Evolutionary conservation across 2,329 filamentous ascomycete species (phyloP).

Genomic region (Pseudophaeomoniella oleicola): DNA sequence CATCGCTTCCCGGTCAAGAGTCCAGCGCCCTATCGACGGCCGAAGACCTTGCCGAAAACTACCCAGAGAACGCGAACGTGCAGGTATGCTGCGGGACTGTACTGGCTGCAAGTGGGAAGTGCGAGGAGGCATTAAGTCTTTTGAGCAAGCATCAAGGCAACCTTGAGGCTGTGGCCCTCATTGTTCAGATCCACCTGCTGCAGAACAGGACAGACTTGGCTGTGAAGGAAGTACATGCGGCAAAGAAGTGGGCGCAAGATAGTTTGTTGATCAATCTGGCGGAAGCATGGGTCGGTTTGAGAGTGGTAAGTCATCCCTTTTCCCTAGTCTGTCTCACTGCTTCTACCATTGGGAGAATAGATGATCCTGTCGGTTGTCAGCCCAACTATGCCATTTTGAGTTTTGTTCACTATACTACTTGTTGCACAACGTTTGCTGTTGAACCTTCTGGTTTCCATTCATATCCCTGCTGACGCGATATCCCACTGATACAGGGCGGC

Average conservation of each 20-base stretch:
- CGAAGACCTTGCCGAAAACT: conserved; percentile 52
- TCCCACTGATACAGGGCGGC: conserved; percentile 61
- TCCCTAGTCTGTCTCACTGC: background rate
- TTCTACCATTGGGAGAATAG: too few species aligned
- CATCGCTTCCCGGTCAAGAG: conserved; percentile 39
- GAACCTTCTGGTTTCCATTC: background rate
- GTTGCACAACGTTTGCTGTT: too few species aligned
- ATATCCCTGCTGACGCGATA: background rate
- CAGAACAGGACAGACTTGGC: conserved; percentile 88
- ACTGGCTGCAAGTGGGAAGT: conserved; percentile 62
- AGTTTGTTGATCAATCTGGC: conserved; percentile 85
- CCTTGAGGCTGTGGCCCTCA: conserved; percentile 64
- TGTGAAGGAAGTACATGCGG: conserved; percentile 71
- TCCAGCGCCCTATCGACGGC: conserved; percentile 48
- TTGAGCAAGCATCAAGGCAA: conserved; percentile 74
- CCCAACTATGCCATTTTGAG: too few species aligned
- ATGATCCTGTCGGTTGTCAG: too few species aligned
- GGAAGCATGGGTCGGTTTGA: conserved; percentile 85
- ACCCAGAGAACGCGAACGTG: conserved; percentile 62
- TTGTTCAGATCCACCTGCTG: conserved; percentile 80
- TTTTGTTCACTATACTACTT: too few species aligned
- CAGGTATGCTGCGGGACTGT: conserved; percentile 74
- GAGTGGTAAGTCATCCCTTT: conserved; percentile 54
- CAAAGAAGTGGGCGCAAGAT: conserved; percentile 89
- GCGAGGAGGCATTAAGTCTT: conserved; percentile 71